Evolutionary conservation across 495 filamentous ascomycete species (phyloP), one percentile per base, ranked within the genome.

Genomic region (Hypoxylon crocopeplum): DNA sequence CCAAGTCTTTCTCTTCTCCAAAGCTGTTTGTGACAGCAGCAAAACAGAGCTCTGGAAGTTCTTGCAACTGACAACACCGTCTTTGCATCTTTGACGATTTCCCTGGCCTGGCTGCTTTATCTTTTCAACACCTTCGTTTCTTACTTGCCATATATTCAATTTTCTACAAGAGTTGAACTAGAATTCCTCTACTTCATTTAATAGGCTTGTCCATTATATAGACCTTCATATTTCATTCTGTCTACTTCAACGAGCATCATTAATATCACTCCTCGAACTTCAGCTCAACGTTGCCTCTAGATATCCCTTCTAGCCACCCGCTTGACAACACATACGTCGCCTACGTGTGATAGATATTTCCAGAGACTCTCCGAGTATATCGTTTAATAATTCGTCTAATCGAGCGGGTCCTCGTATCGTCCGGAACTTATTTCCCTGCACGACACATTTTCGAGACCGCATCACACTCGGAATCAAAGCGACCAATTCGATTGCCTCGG

Each of bases 41-140:
- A 66, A 69, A 72, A 72, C 77, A 75, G 71, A 77, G 72, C 80
- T 80, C 80, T 74, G 78, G 79, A 72, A 80, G 79, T 77, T 81
- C 76, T 74, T 63, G 69, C 70, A 66, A 58, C 54, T 71, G 20
- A 66, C 53, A 60, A 67, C 34, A 59, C 46, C 41, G 51, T 46
- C 44, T 64, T 64, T 44, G 27, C 52, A 48, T 57, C 57, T 46
- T 38, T 41, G 41, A 54, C n/a, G 40, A 17, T 48, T 46, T 24
- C 48, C 19, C 49, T 15, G 27, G 48, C 53, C 42, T 45, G 48
- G 54, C 24, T 53, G 53, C 40, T 64, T n/a, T n/a, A n/a, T n/a
- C n/a, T n/a, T 39, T 10, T 59, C 51, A 21, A 17, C 22, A 55
- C 38, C 39, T 65, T 59, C 36, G 32, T 47, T 62, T 56, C 32